phyloP scores from a whole-genome alignment of 441 rosid genomes.

The Pelargonium australe region DNA sequence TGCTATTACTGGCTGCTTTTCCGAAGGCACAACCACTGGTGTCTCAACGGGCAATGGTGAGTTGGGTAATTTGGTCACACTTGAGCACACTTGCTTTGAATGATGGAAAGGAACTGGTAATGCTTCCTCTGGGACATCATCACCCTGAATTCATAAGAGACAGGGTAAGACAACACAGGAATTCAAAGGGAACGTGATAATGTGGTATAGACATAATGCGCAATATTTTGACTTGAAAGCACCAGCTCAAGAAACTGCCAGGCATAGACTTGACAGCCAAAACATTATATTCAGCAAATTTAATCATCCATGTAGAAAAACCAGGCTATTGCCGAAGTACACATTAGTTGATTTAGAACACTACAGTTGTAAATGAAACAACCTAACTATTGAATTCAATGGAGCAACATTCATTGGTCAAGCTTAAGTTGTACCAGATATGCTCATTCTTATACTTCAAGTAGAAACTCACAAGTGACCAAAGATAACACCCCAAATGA shows the following conservation, averaged over 20 bases:
- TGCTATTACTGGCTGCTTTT: slow-evolving; percentile 31
- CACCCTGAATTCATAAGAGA: slow-evolving; percentile 42
- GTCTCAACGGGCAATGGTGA: slow-evolving; percentile 18
- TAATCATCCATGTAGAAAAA: no score
- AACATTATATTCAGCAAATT: no score
- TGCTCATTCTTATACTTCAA: background rate
- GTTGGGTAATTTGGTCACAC: slow-evolving; percentile 10
- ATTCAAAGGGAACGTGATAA: background rate
- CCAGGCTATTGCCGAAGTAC: no score
- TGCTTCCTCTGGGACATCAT: slow-evolving; percentile 62
- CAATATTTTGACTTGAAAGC: background rate
- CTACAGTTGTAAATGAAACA: background rate
- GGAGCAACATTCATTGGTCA: background rate
- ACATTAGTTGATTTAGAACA: background rate
- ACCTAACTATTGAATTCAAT: background rate
- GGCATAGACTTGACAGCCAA: no score
- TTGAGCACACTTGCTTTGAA: slow-evolving; percentile 17
- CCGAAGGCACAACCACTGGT: slow-evolving; percentile 12
- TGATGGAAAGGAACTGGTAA: slow-evolving; percentile 63
- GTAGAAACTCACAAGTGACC: no score
- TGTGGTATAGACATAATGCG: background rate
- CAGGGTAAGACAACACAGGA: background rate
- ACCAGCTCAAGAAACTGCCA: background rate
- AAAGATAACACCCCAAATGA: no score
- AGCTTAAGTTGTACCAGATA: background rate